phyloP scores from a whole-genome alignment of 257 asterid species.

The Craterostigma plantagineum region DNA sequence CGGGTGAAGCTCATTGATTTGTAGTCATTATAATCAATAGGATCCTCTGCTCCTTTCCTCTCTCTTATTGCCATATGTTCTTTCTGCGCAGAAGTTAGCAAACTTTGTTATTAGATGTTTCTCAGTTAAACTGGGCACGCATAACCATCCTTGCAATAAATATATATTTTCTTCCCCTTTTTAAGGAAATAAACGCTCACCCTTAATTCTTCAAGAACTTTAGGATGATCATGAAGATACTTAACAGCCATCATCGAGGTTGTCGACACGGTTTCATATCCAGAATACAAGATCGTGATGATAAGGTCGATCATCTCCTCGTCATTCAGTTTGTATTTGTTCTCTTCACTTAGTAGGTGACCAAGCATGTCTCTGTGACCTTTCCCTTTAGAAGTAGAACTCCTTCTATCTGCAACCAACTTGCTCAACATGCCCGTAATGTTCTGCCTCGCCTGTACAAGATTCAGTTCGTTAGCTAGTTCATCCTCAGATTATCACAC shows the following conservation, averaged over 20 bases:
- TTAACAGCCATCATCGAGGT: conserved; percentile 94
- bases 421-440: conserved; percentile 35
- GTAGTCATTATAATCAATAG: conserved; percentile 67
- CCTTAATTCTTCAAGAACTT: conserved; percentile 62
- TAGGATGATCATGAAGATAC: conserved; percentile 83
- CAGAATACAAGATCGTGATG: conserved; percentile 66
- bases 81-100: conserved; percentile 20
- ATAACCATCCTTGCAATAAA: too few species aligned
- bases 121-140: too few species aligned
- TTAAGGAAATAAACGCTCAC: conserved; percentile 14
- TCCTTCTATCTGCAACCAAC: conserved; percentile 45
- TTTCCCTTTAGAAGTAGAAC: too few species aligned
- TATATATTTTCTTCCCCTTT: conserved; percentile 1
- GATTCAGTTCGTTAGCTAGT: background rate
- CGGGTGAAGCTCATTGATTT: conserved; percentile 88
- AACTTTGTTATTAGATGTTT: too few species aligned
- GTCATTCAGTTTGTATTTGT: conserved; percentile 42
- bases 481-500: too few species aligned
- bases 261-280: conserved; percentile 79
- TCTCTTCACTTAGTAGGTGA: conserved; percentile 27
- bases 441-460: conserved; percentile 65
- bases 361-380: conserved; percentile 55
- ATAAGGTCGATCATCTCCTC: conserved; percentile 73
- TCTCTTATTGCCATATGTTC: conserved; percentile 75
- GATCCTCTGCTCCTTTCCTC: conserved; percentile 62